Percentiles rank a stretch among this genome's conserved stretches.
These are phyloP conservation scores for Umbilicaria muhlenbergii DNA, from an alignment of 495 filamentous ascomycete species.

Conservation along the genomic window DNA sequence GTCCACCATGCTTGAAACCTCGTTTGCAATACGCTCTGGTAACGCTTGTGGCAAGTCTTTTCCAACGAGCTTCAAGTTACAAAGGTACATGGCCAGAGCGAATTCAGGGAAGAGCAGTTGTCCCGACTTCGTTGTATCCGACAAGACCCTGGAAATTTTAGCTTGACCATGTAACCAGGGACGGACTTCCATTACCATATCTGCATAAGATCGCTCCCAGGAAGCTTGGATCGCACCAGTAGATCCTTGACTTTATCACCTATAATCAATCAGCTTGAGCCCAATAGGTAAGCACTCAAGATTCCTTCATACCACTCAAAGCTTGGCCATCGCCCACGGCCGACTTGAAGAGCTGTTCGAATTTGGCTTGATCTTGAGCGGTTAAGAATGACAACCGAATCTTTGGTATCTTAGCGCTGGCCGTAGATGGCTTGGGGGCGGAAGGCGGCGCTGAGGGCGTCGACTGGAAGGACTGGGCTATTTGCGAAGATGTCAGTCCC, in stretches of 20 bases:
- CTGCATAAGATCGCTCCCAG: constrained; percentile 65
- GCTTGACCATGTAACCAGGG: background rate
- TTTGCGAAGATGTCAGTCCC: constrained; percentile 62
- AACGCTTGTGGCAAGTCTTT: constrained; percentile 60
- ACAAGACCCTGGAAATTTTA: constrained; percentile 52
- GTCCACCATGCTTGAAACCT: constrained; percentile 99
- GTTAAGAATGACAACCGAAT: constrained; percentile 93
- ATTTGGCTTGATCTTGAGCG: constrained; percentile 87
- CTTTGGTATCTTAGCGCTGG: constrained; percentile 66
- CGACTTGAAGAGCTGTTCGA: constrained; percentile 95
- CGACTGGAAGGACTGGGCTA: constrained; percentile 69
- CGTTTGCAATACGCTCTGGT: constrained; percentile 80
- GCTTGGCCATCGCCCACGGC: constrained; percentile 79
- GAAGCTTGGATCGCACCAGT: constrained; percentile 70
- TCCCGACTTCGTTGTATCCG: constrained; percentile 91
- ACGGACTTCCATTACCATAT: constrained; percentile 52
- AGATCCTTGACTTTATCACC: constrained; percentile 81
- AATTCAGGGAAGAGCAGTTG: constrained; percentile 97
- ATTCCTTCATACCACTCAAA: constrained; percentile 45
- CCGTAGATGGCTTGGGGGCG: constrained; percentile 30
- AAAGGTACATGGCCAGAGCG: constrained; percentile 96
- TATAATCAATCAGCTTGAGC: constrained; percentile 16
- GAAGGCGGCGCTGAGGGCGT: constrained; percentile 34
- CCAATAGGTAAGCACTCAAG: background rate
- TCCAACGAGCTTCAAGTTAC: constrained; percentile 80